Evolutionary conservation across 108 stramenopile species (phyloP), one percentile per base, ranked within the genome.

Genomic region (Fistulifera solaris): DNA sequence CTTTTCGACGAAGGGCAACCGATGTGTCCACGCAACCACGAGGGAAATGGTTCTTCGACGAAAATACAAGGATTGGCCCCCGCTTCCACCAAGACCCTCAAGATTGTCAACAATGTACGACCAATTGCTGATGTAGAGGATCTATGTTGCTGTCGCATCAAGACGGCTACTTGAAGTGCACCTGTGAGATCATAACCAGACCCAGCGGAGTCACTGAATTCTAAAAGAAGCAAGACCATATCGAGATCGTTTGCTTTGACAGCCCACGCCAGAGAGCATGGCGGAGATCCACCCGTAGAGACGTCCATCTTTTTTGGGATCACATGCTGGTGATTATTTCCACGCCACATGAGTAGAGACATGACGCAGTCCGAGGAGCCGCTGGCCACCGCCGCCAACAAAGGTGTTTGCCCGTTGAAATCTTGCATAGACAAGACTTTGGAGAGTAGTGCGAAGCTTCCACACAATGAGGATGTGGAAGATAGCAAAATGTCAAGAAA

Each of bases 311-410:
- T 17, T 1, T 26, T 52, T 18, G 18, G 22, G 12, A 23, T 26
- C 16, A 48, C 16, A 3, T 38, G 23, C 21, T 44, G 18, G 28
- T 56, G 58, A 48, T 75, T 59, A 58, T 74, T 74, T 22, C 73
- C 70, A 14, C 70, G 61, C 78, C 78, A 80, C 67, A 80, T 71
- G 27, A 89, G 61, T 10, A 89, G 55, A 22, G 67, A 71, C 53
- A 67, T 67, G 52, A 75, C 81, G 22, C 73, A 59, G 48, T 85
- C 87, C 38, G 47, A 56, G 16, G 64, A 58, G 62, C 73, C 78
- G 15, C 72, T 65, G 27, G 51, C 56, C 10, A 89, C 72, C 3
- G 87, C 87, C 41, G 76, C 50, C 49, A 80, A 53, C 15, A 89
- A 62, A 17, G 83, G 81, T 23, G 76, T 72, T 40, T 75, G 66